Evolutionary conservation across 176 grass and related monocot species (phyloP), one percentile per base, ranked within the genome.

Genomic region (Triticum timopheevii): DNA sequence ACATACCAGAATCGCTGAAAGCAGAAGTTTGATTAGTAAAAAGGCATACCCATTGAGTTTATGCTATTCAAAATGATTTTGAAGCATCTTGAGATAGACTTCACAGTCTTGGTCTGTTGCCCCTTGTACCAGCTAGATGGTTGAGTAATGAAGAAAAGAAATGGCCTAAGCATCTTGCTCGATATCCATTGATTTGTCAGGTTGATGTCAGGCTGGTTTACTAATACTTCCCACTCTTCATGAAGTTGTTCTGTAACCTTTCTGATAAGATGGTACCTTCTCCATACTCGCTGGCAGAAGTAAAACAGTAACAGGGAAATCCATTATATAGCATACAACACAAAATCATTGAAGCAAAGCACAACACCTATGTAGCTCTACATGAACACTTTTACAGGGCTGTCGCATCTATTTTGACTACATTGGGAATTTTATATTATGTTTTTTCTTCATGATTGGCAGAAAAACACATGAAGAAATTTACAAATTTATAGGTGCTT

Each of bases 21-120:
- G 62, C 30, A 81, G 76, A 85, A 22, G 10, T 35, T 74, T 35
- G 13, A 84, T 61, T 28, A 80, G 8, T 76, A 79, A 45, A 61
- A 87, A 34, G 31, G 16, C 59, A 68, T 94, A 98, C 96, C 92
- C 30, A 27, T 19, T 68, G 96, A 92, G 65, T 89, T 95, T 82
- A 98, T 95, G 79, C 91, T 94, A 86, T 82, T 87, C 85, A 98
- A 88, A 47, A 98, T 88, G 77, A 98, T 95, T 81, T 34, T 91
- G 90, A 98, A 98, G 84, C 96, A 98, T 67, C 47, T 67, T 23
- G 80, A 80, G 44, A 93, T 81, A 31, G 86, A 94, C 33, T 95
- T 87, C 25, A 73, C 20, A 69, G 92, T 81, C 73, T 80, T 89
- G 38, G 73, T 30, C 86, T 82, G 82, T 5, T 86, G 78, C 47